Evolutionary conservation across 2,329 filamentous ascomycete species (phyloP).

Genomic region (Trichoderma breve): DNA sequence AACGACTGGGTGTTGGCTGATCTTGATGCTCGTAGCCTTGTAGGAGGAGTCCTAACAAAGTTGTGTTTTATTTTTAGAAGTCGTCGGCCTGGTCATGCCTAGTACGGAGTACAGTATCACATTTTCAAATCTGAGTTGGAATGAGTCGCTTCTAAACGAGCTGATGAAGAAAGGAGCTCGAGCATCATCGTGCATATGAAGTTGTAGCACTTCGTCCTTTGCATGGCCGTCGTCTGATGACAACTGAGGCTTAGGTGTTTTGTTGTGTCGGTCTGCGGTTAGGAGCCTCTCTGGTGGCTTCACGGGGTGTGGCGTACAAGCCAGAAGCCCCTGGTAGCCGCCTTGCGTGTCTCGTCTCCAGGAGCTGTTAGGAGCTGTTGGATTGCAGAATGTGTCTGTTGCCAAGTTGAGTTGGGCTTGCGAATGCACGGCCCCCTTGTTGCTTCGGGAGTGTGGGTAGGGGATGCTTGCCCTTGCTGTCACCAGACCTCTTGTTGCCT

Average conservation of each 20-base stretch:
- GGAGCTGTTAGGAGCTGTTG: background rate
- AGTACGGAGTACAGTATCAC: background rate
- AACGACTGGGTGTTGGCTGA: background rate
- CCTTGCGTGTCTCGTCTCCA: background rate
- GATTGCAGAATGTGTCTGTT: constrained; percentile 22
- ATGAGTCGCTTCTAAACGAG: background rate
- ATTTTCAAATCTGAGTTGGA: background rate
- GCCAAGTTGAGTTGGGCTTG: constrained; percentile 37
- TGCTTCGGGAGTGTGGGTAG: constrained; percentile 18
- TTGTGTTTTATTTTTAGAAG: background rate
- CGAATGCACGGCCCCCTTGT: constrained; percentile 26
- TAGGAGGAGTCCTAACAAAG: background rate
- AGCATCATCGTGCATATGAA: constrained; percentile 9
- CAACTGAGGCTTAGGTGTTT: constrained; percentile 5
- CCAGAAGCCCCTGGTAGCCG: background rate
- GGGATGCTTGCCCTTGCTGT: constrained; percentile 16
- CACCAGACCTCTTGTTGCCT: constrained; percentile 15
- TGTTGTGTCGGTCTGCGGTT: constrained; percentile 7
- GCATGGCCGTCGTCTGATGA: background rate
- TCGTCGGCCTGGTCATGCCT: background rate
- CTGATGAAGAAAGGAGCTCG: background rate
- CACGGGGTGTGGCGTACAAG: constrained; percentile 8
- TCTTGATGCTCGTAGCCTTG: background rate
- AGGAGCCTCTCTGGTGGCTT: background rate
- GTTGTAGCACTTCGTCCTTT: background rate